Evolutionary conservation across 768 basidiomycete species (phyloP), one percentile per base, ranked within the genome.

Genomic region (Collybia nuda): DNA sequence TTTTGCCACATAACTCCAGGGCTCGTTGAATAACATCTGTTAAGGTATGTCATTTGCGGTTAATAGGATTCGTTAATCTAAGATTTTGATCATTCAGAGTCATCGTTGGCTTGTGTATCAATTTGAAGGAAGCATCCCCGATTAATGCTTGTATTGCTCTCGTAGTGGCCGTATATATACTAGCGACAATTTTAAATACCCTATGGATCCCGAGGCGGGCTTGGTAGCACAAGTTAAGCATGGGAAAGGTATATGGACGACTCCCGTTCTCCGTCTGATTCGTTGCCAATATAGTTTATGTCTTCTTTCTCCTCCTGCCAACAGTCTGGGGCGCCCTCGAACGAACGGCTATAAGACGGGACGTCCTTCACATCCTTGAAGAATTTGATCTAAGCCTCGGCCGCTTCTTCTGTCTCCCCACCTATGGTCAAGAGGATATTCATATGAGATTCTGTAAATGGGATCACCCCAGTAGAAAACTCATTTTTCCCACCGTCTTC

Each of bases 161-260:
- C n/a, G n/a, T n/a, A n/a, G n/a, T n/a, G n/a, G n/a, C n/a, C n/a
- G n/a, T n/a, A n/a, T 26, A 26, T 26, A 26, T 26, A 26, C 24
- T 26, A n/a, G 24, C 7, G 7, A 7, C 24, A 7, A 26, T 7
- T 4, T 26, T 7, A 26, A 4, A 7, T 26, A 26, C 7, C 3
- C 24, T 26, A 26, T 3, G 24, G 7, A 26, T 26, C 24, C 3
- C 24, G 24, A 3, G 24, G 24, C 4, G 24, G 24, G 7, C 24
- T 26, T 7, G 47, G 24, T 19, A 50, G 18, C 12, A 54, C 48
- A n/a, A 65, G 40, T 39, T 64, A 28, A 6, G 62, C 62, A 40
- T 61, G 59, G 21, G 60, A 61, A 15, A 66, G 36, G 29, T 66
- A 66, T 7, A 65, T 52, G 38, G 58, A 59, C 37, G 62, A 54